phyloP scores from a whole-genome alignment of 192 early-diverging fungal genomes.

The Chytriomyces confervae region DNA sequence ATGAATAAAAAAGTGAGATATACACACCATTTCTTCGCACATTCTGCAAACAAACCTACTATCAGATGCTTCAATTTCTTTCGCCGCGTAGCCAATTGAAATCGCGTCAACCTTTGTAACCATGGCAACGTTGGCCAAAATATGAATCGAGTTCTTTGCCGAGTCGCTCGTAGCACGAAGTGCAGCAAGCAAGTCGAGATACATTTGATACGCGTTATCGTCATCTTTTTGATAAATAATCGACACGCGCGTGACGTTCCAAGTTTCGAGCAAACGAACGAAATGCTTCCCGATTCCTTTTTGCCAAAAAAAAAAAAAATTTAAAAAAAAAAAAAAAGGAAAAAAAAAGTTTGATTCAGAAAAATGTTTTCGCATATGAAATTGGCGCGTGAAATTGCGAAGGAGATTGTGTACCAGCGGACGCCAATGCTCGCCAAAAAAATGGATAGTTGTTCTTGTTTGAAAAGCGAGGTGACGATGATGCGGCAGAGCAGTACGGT shows the following conservation, averaged over 20 bases:
- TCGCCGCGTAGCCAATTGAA: not conserved
- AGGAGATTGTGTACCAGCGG: too few relatives aligned
- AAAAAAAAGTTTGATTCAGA: not conserved
- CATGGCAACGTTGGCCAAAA: not conserved
- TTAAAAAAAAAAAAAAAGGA: not conserved
- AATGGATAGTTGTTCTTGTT: not conserved
- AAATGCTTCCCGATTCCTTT: constrained; percentile 7
- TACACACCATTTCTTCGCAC: too few relatives aligned
- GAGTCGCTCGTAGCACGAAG: not conserved
- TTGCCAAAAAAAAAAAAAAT: not conserved
- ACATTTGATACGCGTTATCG: not conserved
- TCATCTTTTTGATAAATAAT: constrained; percentile 14
- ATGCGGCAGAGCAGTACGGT: not conserved
- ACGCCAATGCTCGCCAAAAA: not conserved
- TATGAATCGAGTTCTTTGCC: not conserved
- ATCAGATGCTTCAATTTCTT: too few relatives aligned
- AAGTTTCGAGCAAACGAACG: not conserved
- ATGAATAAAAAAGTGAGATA: too few relatives aligned
- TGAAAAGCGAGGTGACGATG: too few relatives aligned
- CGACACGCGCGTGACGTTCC: not conserved
- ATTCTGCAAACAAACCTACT: too few relatives aligned
- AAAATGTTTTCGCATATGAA: too few relatives aligned
- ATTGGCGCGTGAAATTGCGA: too few relatives aligned
- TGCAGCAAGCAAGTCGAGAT: not conserved
- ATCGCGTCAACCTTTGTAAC: not conserved